Evolutionary conservation across 805 yeast genomes (phyloP).

Genomic region (Wickerhamomyces canadensis): DNA sequence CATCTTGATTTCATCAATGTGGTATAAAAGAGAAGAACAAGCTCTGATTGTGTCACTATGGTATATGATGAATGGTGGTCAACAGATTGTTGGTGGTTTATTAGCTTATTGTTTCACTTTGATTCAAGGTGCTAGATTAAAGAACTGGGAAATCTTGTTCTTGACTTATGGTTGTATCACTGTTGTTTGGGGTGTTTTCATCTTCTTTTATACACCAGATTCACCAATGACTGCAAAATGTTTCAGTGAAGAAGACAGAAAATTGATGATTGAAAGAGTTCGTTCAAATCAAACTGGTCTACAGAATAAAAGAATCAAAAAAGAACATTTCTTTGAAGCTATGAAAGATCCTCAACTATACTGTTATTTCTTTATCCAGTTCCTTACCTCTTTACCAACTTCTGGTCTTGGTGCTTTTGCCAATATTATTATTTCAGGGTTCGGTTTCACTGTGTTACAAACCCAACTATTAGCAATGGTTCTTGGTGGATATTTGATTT

Average conservation of each 20-base stretch:
- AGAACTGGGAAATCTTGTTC: constrained; percentile 52
- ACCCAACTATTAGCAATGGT: constrained; percentile 36
- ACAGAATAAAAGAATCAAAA: constrained; percentile 41
- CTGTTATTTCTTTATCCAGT: constrained; percentile 45
- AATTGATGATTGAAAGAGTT: constrained; percentile 42
- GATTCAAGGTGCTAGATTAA: constrained; percentile 29
- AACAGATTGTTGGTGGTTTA: constrained; percentile 35
- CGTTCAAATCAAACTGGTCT: constrained; percentile 47
- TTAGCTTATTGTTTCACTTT: constrained; percentile 32
- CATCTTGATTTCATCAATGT: constrained; percentile 50
- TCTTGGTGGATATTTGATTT: constrained; percentile 29
- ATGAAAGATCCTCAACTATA: constrained; percentile 33
- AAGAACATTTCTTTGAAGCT: constrained; percentile 41
- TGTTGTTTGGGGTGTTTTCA: constrained; percentile 37
- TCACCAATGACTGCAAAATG: constrained; percentile 36
- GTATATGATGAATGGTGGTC: constrained; percentile 47
- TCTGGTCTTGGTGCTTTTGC: constrained; percentile 51
- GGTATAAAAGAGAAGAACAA: constrained; percentile 47
- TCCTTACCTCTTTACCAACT: constrained; percentile 41
- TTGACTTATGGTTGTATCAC: constrained; percentile 47
- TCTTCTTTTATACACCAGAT: constrained; percentile 40
- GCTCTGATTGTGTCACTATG: constrained; percentile 42
- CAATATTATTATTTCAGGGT: constrained; percentile 44
- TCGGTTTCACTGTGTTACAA: constrained; percentile 33
- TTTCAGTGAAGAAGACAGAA: constrained; percentile 33